Evolutionary conservation across 441 rosid genomes (phyloP), one percentile per base, ranked within the genome.

Genomic region (Arabidopsis hybrid): DNA sequence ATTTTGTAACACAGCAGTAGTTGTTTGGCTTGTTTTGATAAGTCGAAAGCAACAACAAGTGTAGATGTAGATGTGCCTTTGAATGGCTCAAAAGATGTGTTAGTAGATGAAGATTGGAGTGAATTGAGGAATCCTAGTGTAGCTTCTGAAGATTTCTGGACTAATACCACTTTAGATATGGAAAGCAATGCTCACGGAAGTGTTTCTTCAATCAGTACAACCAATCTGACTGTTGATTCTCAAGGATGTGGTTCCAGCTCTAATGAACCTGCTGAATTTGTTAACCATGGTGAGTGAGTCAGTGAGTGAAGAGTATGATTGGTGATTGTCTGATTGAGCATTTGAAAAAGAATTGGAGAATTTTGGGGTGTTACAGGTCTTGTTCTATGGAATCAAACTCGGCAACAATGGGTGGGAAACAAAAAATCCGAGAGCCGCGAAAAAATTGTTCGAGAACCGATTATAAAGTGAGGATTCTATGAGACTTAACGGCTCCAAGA

Each of bases 1-100:
- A 70, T 72, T 83, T 90, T 88, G 90, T 79, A 83, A 90, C 94
- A 86, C 92, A 82, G 83, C 94, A 92, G 93, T 84, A 80, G 87
- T 80, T 84, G 88, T 77, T 78, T 87, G 78, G 85, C 81, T 79
- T 79, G 88, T 87, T 83, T 55, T 81, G 69, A 67, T 69, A 78
- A 81, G 81, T 81, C 79, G 55, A 67, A 52, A 62, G 46, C 66
- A 47, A 45, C 65, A 69, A 42, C 66, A 64, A 61, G 4, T 34
- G 51, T 56, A 68, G 68, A 76, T 34, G 51, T 56, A 68, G 68
- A 76, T 39, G 40, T 50, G 31, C 31, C 55, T 50, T 1, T 67
- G 12, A 0, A 17, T 58, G 58, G 69, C 32, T 45, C 84, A 31
- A 74, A 78, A 77, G 78, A 76, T 52, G 46, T 66, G 65, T 46